phyloP scores from a whole-genome alignment of 2,329 filamentous ascomycete genomes.

The Thelonectria olida region DNA sequence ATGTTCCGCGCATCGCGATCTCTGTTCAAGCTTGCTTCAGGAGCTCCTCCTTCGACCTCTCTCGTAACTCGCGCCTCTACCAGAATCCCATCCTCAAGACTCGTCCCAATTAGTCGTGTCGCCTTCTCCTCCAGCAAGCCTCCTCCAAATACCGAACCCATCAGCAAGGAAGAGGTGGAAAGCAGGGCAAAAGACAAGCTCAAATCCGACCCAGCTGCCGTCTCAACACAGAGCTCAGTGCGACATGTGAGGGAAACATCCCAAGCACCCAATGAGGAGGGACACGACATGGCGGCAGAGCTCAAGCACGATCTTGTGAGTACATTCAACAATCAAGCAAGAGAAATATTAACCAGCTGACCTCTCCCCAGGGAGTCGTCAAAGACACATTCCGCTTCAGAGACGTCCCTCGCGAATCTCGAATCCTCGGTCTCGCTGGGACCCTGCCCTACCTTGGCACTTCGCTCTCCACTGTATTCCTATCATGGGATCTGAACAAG shows the following conservation, averaged over 20 bases:
- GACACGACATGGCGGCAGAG: conserved; percentile 44
- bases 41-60: conserved; percentile 14
- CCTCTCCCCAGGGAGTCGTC: conserved; percentile 62
- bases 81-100: conserved; percentile 19
- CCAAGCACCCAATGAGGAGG: conserved; percentile 7
- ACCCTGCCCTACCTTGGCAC: conserved; percentile 88
- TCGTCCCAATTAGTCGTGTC: conserved; percentile 25
- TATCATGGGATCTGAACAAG: conserved; percentile 84
- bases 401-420: conserved; percentile 73
- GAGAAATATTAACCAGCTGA: conserved; percentile 9
- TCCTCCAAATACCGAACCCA: conserved; percentile 42
- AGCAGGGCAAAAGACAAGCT: conserved; percentile 64
- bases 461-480: conserved; percentile 81
- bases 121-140: conserved; percentile 39
- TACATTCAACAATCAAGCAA: conserved; percentile 19
- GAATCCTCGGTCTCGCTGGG: conserved; percentile 77
- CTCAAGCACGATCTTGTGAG: conserved; percentile 66
- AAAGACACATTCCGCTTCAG: conserved; percentile 74
- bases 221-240: conserved; percentile 66
- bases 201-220: conserved; percentile 66
- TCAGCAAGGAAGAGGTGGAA: conserved; percentile 66
- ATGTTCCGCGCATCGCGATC: conserved; percentile 45
- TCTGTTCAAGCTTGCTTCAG: conserved; percentile 34
- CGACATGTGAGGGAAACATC: conserved; percentile 57
- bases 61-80: conserved; percentile 9